A percentile compares a stretch with the other conserved stretches of the same genome.
Conservation (phyloP, 2,329 filamentous ascomycete species). For the Stachybotrys elegans region DNA sequence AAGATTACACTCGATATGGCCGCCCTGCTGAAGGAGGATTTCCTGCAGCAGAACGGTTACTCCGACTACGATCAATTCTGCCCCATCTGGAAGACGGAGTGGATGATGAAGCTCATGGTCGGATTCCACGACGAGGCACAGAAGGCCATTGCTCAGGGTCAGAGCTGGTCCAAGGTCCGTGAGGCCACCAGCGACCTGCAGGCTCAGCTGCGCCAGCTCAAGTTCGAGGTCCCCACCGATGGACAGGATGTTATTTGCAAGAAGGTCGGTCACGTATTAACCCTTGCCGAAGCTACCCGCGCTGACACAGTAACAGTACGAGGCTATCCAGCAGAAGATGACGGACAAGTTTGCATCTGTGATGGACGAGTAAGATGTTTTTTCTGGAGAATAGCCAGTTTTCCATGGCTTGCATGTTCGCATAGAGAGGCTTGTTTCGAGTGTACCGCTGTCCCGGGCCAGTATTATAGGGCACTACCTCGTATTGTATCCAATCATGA, state of each 20-base stretch:
- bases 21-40: constrained; percentile 92
- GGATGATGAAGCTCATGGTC: constrained; percentile 99
- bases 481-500: constrained; percentile 19
- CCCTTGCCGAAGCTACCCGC: constrained; percentile 3
- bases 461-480: constrained; percentile 18
- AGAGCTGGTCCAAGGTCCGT: constrained; percentile 87
- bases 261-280: constrained; percentile 58
- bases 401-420: constrained; percentile 16
- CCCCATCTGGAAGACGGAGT: constrained; percentile 98
- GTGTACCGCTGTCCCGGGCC: constrained; percentile 15
- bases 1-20: constrained; percentile 97
- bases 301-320: constrained; percentile 63
- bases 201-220: constrained; percentile 80
- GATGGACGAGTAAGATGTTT: constrained; percentile 75
- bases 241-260: constrained; percentile 75
- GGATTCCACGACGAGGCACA: constrained; percentile 96
- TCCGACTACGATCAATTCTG: constrained; percentile 99
- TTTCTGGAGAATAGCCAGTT: constrained; percentile 11
- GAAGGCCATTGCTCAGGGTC: constrained; percentile 87
- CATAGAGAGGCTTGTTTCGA: constrained; percentile 21
- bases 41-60: constrained; percentile 98
- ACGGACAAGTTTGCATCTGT: constrained; percentile 96
- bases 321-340: constrained; percentile 86
- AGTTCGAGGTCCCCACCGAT: constrained; percentile 90
- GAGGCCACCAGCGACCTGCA: constrained; percentile 88